Evolutionary conservation across 129 eudicot species (phyloP).

Genomic region (Helichrysum umbraculigerum): DNA sequence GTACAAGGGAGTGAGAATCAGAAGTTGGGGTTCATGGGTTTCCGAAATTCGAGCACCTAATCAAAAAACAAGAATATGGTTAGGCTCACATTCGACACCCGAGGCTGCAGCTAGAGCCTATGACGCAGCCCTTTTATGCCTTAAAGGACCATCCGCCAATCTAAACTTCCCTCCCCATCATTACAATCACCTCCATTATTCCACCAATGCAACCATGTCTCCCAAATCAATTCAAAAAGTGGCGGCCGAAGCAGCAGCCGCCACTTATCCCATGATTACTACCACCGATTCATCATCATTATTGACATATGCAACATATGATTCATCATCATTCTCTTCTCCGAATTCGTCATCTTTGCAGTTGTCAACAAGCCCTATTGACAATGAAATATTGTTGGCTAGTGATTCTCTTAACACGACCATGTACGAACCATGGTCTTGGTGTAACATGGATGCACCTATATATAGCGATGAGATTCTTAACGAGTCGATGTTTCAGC

Average conservation of each 20-base stretch:
- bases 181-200: slow-evolving; percentile 27
- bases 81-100: slow-evolving; percentile 88
- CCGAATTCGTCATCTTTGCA: slow-evolving; percentile 19
- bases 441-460: slow-evolving; percentile 69
- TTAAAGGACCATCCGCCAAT: slow-evolving; percentile 81
- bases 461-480: slow-evolving; percentile 51
- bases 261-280: slow-evolving; percentile 1
- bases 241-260: slow-evolving; percentile 73
- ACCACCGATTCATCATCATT: not conserved
- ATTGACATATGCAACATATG: not conserved
- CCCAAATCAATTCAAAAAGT: slow-evolving; percentile 84
- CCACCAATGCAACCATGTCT: slow-evolving; percentile 39
- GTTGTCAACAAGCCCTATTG: slow-evolving; percentile 25
- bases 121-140: slow-evolving; percentile 89
- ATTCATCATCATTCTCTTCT: slow-evolving; percentile 25
- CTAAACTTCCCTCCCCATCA: slow-evolving; percentile 65
- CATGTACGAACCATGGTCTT: slow-evolving; percentile 37
- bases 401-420: slow-evolving; percentile 9
- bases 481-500: slow-evolving; percentile 54
- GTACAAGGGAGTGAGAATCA: slow-evolving; percentile 87
- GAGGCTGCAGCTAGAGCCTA: slow-evolving; percentile 99
- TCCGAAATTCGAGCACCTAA: slow-evolving; percentile 91
- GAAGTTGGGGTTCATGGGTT: slow-evolving; percentile 98
- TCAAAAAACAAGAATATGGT: slow-evolving; percentile 96
- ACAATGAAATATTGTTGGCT: slow-evolving; percentile 33